Base-by-base conservation (phyloP, 2,329 filamentous ascomycete species). In the Stemphylium beticola region DNA sequence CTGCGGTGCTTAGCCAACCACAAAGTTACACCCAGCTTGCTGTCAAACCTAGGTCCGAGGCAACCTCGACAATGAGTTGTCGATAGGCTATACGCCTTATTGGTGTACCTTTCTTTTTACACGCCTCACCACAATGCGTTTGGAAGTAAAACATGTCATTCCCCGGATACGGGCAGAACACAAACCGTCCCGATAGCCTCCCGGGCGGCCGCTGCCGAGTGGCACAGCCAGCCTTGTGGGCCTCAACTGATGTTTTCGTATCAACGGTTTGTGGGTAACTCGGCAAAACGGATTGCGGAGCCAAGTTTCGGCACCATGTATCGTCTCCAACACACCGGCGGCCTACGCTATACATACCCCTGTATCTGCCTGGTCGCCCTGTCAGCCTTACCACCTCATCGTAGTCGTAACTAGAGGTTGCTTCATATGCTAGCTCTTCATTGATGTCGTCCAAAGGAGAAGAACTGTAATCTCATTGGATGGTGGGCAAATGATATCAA, bases 201-300 rank as follows among this genome's bases (percentile, higher is more conserved):
- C 47, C 40, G 31, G 48, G 29, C 38, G 17, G 41, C 37, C 40
- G 45, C 41, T 46, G 31, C 43, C 48, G 45, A 36, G 33, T 31
- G 26, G 22, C 37, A n/a, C 38, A 39, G 32, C 17, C 26, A 52
- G 36, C 51, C 33, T 55, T 31, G 33, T 48, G 33, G 51, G 22
- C 45, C 31, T 37, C 24, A 11, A 14, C 26, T 39, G 11, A 55
- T 22, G 5, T 40, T 12, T 29, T 24, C 39, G 38, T 40, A 40
- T 43, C 34, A 22, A 44, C 45, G 38, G 24, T 20, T 44, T 44
- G 55, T 54, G 46, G 46, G 34, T 49, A 42, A 42, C 31, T 48
- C 49, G 55, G 58, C 49, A 50, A 26, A 31, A 37, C 49, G 41
- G 48, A 26, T 38, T 41, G 38, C 32, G 48, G 36, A 37, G 26